Percentiles rank a stretch among this genome's conserved stretches.
phyloP scores from a whole-genome alignment of 306 rosid species.

The Trichosanthes truncata region DNA sequence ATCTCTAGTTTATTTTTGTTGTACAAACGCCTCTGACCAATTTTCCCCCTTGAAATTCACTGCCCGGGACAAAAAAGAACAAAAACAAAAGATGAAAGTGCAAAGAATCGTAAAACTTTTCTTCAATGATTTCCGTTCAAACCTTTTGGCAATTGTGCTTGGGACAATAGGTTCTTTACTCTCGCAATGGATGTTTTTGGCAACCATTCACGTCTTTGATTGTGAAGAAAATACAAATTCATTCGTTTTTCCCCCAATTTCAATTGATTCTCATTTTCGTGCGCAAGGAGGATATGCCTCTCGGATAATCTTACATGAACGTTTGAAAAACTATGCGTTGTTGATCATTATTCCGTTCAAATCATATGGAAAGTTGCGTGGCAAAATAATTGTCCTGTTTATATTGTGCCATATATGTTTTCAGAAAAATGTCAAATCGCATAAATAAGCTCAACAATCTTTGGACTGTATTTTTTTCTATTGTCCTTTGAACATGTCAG shows the following conservation, averaged over 20 bases:
- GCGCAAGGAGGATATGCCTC: background rate
- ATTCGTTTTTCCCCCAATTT: background rate
- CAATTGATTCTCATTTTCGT: background rate
- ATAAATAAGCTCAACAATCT: background rate
- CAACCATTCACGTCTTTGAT: background rate
- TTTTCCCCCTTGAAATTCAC: slow-evolving; percentile 12
- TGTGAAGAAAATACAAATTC: background rate
- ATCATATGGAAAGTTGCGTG: background rate
- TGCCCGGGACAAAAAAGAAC: slow-evolving; percentile 4
- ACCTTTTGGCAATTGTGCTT: background rate
- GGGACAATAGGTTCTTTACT: background rate
- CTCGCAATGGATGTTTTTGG: background rate
- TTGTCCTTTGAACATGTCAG: background rate
- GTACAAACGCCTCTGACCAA: slow-evolving; percentile 16
- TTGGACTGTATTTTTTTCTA: background rate
- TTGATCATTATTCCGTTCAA: background rate
- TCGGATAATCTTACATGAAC: background rate
- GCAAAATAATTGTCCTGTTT: background rate
- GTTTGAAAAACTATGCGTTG: background rate
- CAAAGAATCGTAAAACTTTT: background rate
- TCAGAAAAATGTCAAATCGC: background rate
- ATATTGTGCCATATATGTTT: background rate
- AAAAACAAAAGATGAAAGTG: background rate
- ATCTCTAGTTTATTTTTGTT: slow-evolving; percentile 41
- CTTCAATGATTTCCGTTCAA: background rate